Conservation (phyloP, 1,284 basidiomycete genomes). For the Naganishia liquefaciens region DNA sequence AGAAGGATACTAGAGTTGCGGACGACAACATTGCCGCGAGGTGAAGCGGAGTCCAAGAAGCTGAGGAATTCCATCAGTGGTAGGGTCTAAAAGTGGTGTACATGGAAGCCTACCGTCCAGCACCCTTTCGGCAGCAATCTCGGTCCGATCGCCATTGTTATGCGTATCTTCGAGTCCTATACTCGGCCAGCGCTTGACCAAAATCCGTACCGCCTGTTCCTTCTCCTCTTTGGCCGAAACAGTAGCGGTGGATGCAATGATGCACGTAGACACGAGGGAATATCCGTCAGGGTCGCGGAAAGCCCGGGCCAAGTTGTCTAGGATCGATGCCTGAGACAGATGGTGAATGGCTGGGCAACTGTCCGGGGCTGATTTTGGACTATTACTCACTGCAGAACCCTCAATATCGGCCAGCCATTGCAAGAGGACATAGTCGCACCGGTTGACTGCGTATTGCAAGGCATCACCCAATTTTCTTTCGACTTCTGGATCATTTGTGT, state of each 20-base stretch:
- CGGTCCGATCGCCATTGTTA: conserved; percentile 1
- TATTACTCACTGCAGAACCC: conserved; percentile 42
- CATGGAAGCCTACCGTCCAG: conserved; percentile 38
- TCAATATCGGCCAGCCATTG: conserved; percentile 42
- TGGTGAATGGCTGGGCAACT: background rate
- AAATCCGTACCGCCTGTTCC: conserved; percentile 79
- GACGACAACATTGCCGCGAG: conserved; percentile 86
- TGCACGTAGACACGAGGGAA: conserved; percentile 26
- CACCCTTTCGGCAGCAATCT: conserved; percentile 22
- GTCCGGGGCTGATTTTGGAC: background rate
- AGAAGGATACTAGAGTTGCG: conserved; percentile 83
- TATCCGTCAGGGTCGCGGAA: conserved; percentile 31
- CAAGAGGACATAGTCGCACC: conserved; percentile 46
- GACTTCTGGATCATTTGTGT: background rate
- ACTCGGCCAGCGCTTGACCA: conserved; percentile 75
- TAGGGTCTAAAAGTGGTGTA: background rate
- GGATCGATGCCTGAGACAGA: conserved; percentile 38
- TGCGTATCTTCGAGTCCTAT: conserved; percentile 60
- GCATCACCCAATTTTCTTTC: conserved; percentile 36
- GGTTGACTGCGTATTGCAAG: conserved; percentile 43
- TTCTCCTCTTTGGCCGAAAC: conserved; percentile 61
- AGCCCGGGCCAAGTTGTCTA: conserved; percentile 41
- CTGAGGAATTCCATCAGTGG: conserved; percentile 52
- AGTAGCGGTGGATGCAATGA: conserved; percentile 31
- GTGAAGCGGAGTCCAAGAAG: conserved; percentile 94